A percentile compares a stretch with the other conserved stretches of the same genome.
These are phyloP conservation scores for Cryptococcus wingfieldii DNA, from an alignment of 1,284 basidiomycete genomes.

Conservation along the genomic window DNA sequence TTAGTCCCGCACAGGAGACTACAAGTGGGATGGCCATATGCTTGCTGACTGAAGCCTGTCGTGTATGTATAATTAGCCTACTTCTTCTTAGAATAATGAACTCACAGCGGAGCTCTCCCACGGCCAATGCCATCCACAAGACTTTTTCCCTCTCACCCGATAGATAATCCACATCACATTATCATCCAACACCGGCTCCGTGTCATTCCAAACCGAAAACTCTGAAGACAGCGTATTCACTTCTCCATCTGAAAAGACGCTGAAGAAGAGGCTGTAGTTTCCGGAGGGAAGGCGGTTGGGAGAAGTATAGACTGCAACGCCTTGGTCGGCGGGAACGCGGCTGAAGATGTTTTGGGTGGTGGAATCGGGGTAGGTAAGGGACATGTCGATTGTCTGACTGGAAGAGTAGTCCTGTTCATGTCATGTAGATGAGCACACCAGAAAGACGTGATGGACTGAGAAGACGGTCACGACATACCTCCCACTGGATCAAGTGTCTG, in stretches of 20 bases:
- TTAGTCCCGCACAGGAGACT: too few relatives aligned
- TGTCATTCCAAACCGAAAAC: not conserved
- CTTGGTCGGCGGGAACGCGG: not conserved
- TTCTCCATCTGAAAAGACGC: not conserved
- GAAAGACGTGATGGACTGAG: not conserved
- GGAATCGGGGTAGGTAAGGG: not conserved
- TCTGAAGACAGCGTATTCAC: not conserved
- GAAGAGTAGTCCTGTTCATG: not conserved
- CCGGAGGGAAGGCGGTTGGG: not conserved
- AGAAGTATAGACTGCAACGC: not conserved
- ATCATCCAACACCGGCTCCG: not conserved
- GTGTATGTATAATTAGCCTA: too few relatives aligned
- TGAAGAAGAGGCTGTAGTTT: not conserved
- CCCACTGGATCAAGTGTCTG: conserved; percentile 33
- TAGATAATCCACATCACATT: too few relatives aligned
- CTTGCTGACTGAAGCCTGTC: too few relatives aligned
- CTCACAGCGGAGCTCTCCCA: too few relatives aligned
- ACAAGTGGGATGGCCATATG: too few relatives aligned
- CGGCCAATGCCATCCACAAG: too few relatives aligned
- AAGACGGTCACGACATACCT: conserved; percentile 10
- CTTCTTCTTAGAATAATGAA: too few relatives aligned
- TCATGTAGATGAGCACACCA: not conserved
- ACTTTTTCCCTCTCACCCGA: too few relatives aligned
- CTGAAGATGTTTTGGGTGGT: not conserved
- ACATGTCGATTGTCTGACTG: not conserved